phyloP scores from a whole-genome alignment of 2,329 filamentous ascomycete species.

The Coniochaeta sp. region DNA sequence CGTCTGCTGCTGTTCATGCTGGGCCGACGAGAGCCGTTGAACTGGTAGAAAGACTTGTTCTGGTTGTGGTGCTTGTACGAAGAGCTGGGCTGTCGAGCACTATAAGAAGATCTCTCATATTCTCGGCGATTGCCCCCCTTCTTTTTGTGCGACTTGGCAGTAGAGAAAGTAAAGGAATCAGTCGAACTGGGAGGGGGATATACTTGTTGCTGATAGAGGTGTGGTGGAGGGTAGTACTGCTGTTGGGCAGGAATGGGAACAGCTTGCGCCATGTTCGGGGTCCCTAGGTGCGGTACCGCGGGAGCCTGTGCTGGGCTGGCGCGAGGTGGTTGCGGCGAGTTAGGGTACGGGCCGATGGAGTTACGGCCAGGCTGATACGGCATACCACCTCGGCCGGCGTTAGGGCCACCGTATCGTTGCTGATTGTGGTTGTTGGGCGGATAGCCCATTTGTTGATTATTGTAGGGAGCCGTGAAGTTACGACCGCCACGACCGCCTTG shows the following conservation, averaged over 20 bases:
- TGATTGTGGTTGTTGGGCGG: constrained; percentile 22
- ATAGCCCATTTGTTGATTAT: constrained; percentile 35
- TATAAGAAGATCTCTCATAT: constrained; percentile 35
- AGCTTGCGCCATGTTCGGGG: constrained; percentile 59
- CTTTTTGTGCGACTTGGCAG: constrained; percentile 21
- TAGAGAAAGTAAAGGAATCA: constrained; percentile 13
- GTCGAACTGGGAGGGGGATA: constrained; percentile 35
- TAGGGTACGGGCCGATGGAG: constrained; percentile 34
- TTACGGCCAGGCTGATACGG: constrained; percentile 36
- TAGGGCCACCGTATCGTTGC: constrained; percentile 26
- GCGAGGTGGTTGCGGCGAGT: constrained; percentile 58
- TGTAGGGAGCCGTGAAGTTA: constrained; percentile 41
- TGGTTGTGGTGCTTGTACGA: constrained; percentile 20
- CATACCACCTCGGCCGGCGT: constrained; percentile 42
- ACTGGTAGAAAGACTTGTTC: constrained; percentile 18
- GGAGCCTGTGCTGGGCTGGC: constrained; percentile 59
- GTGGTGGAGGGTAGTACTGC: constrained; percentile 48
- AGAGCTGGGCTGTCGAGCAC: constrained; percentile 28
- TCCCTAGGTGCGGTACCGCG: constrained; percentile 51
- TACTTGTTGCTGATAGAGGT: constrained; percentile 50
- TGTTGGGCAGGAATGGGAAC: constrained; percentile 60
- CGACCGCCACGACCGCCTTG: constrained; percentile 43
- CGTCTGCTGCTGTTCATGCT: constrained; percentile 25
- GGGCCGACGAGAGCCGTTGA: constrained; percentile 10
- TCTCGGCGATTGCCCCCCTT: constrained; percentile 39